Conservation (phyloP, 306 rosid genomes). For the Acacia confusa region DNA sequence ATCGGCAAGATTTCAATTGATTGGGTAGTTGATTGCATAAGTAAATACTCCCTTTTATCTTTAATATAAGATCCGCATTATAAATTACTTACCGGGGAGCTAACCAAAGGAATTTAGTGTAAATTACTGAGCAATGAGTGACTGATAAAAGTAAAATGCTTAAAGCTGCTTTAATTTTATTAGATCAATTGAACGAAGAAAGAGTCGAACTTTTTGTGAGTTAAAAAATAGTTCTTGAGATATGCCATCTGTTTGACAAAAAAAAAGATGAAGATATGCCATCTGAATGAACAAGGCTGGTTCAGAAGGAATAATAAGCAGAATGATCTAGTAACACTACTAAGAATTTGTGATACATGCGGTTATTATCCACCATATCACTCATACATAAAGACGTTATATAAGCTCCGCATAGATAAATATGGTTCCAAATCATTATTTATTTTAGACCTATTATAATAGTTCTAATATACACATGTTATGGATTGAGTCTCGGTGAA, state of each 20-base stretch:
- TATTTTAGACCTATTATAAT: too few species aligned
- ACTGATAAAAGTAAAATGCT: not conserved
- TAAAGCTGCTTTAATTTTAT: not conserved
- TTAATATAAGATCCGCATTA: too few species aligned
- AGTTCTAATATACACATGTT: too few species aligned
- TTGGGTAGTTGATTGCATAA: not conserved
- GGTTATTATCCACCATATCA: too few species aligned
- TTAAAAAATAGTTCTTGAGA: not conserved
- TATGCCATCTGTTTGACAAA: too few species aligned
- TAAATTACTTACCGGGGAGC: not conserved
- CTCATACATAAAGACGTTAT: too few species aligned
- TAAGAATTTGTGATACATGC: too few species aligned
- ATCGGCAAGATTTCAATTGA: slow-evolving; percentile 5
- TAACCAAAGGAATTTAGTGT: too few species aligned
- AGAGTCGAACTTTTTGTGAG: not conserved
- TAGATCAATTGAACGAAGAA: not conserved
- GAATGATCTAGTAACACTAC: not conserved
- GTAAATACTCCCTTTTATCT: not conserved
- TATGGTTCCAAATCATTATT: too few species aligned
- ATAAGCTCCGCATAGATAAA: too few species aligned
- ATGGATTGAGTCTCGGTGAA: too few species aligned
- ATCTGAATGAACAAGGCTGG: not conserved
- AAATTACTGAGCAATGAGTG: not conserved
- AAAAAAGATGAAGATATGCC: too few species aligned
- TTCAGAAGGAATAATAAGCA: not conserved